These are phyloP conservation scores for Geotrichum carabidarum DNA, from an alignment of 1,139 yeast genomes.

Conservation along the genomic window DNA sequence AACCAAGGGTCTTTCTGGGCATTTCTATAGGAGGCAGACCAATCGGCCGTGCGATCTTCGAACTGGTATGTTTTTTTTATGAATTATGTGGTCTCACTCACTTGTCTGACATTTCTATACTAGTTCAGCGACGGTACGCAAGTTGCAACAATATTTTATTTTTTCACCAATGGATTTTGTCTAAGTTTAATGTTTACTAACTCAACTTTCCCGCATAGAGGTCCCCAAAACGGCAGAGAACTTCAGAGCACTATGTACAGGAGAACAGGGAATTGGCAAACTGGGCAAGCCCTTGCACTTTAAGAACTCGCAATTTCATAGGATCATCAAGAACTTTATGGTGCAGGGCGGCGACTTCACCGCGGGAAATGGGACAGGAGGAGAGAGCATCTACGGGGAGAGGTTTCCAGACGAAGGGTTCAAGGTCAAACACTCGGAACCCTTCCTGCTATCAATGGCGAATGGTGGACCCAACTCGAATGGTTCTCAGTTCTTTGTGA, in stretches of 20 bases:
- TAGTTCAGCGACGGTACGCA: not conserved
- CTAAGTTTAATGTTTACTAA: not conserved
- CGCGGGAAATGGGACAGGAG: conserved; percentile 84
- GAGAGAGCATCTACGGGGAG: conserved; percentile 89
- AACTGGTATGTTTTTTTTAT: conserved; percentile 39
- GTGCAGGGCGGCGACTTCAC: conserved; percentile 97
- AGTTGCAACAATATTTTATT: too few species aligned
- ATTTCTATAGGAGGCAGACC: conserved; percentile 60
- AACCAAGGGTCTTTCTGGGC: conserved; percentile 70
- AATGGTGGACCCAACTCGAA: conserved; percentile 93
- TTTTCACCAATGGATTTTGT: not conserved
- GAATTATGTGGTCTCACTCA: not conserved
- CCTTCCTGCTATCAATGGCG: conserved; percentile 91
- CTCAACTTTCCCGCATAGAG: not conserved
- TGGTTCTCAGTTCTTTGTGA: conserved; percentile 90
- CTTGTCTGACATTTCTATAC: not conserved
- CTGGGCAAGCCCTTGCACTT: conserved; percentile 63
- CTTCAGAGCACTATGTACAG: conserved; percentile 85
- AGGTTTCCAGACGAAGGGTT: conserved; percentile 87
- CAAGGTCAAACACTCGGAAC: conserved; percentile 65
- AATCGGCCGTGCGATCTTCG: conserved; percentile 71
- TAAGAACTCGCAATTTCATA: conserved; percentile 80
- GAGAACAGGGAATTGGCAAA: conserved; percentile 68
- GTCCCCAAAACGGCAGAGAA: conserved; percentile 94
- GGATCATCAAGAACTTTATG: conserved; percentile 85